phyloP scores from a whole-genome alignment of 805 yeast genomes.

The Candida sonorensis region DNA sequence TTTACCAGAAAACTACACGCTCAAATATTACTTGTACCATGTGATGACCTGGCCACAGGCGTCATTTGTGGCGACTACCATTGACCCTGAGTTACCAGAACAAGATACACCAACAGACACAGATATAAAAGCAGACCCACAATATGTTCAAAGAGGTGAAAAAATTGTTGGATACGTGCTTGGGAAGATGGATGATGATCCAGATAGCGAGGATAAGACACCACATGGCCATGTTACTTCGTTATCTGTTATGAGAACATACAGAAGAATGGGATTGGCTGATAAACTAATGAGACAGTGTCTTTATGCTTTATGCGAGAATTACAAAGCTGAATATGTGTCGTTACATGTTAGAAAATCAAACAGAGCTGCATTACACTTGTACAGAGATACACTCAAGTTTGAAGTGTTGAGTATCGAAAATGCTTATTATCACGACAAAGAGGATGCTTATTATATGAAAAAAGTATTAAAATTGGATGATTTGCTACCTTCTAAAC shows the following conservation, averaged over 20 bases:
- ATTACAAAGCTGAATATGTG: slow-evolving; percentile 75
- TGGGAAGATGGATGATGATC: slow-evolving; percentile 96
- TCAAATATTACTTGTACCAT: slow-evolving; percentile 92
- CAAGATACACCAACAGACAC: slow-evolving; percentile 12
- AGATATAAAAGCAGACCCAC: slow-evolving; percentile 25
- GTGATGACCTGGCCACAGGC: slow-evolving; percentile 96
- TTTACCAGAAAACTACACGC: slow-evolving; percentile 88
- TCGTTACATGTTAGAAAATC: slow-evolving; percentile 91
- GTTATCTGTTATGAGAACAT: slow-evolving; percentile 89
- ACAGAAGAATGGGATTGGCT: slow-evolving; percentile 92
- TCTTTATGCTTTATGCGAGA: slow-evolving; percentile 71
- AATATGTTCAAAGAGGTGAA: slow-evolving; percentile 62
- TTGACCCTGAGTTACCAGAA: slow-evolving; percentile 37
- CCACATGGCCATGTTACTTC: slow-evolving; percentile 92
- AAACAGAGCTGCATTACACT: slow-evolving; percentile 88
- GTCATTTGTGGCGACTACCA: slow-evolving; percentile 87
- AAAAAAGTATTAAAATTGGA: slow-evolving; percentile 57
- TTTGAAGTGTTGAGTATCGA: slow-evolving; percentile 82
- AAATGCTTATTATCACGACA: slow-evolving; percentile 89
- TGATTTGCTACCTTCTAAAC: slow-evolving; percentile 52
- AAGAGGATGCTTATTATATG: slow-evolving; percentile 98
- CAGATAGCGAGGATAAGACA: slow-evolving; percentile 51
- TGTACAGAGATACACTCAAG: slow-evolving; percentile 76
- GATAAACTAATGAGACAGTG: slow-evolving; percentile 81
- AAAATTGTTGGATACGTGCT: slow-evolving; percentile 93